Base-by-base conservation (phyloP, 768 basidiomycete genomes). In the Tubosaeta brunneosetosa region DNA sequence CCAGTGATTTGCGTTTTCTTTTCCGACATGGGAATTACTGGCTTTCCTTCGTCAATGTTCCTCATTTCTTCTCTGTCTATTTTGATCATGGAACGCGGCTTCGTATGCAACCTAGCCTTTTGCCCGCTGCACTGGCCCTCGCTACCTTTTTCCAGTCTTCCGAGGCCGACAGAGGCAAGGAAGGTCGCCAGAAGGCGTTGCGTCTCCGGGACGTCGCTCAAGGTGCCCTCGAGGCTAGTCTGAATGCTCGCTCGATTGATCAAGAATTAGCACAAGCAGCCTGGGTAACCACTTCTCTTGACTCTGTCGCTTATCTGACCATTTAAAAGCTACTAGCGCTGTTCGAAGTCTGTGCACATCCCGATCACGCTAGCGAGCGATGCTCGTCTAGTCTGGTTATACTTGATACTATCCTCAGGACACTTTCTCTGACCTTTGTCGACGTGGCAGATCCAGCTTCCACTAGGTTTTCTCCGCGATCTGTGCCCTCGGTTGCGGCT, bases 41-140 rank as follows among this genome's bases (percentile, higher is more conserved):
- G 83, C 79, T 88, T 61, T 81, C 84, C 10, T 89, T 87, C 62
- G 77, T 89, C 61, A 84, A 88, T 60, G 71, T 88, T 33, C 85
- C 86, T 44, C 78, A 71, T 12, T 88, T 91, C 68, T 81, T 86
- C 56, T 68, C 71, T 43, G 78, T 74, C 50, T 81, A 83, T 60
- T 76, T 73, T 55, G 77, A 89, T 58, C 74, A 84, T n/a, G 55
- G 55, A 7, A 72, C 71, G 46, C 72, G 86, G 56, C 73, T 75
- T 51, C 64, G 66, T 38, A 78, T 88, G 66, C 88, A 90, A 61
- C 88, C 87, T 13, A 80, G 84, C 58, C 66, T 89, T 37, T 66
- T 88, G 12, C 74, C 83, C 34, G 77, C 82, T 19, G 72, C 80
- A 14, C 75, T 90, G 14, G 83, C 86, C 3, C 70, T 88, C 40